Conservation (phyloP, 2,329 filamentous ascomycete species). For the Venturia aucupariae region DNA sequence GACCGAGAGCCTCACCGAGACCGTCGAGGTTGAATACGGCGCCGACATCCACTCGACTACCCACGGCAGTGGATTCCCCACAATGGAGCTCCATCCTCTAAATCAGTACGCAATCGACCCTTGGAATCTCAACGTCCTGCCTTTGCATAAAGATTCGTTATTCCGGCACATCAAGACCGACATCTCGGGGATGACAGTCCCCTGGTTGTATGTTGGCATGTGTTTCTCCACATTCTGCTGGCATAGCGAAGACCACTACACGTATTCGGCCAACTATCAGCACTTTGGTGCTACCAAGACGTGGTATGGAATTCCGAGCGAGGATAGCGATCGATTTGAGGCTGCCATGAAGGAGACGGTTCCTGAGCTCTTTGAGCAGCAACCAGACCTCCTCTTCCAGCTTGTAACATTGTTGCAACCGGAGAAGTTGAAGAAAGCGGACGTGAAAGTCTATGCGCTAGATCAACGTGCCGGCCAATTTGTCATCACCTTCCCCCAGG, state of each 20-base stretch:
- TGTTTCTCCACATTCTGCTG: constrained; percentile 99
- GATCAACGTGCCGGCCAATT: constrained; percentile 94
- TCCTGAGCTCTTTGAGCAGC: constrained; percentile 91
- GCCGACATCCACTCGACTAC: constrained; percentile 98
- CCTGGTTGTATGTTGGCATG: constrained; percentile 99
- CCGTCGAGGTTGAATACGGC: constrained; percentile 95
- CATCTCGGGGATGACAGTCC: constrained; percentile 97
- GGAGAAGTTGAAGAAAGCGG: constrained; percentile 84
- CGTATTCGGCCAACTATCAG: constrained; percentile 96
- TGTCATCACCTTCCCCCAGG: constrained; percentile 92
- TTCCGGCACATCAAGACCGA: constrained; percentile 98
- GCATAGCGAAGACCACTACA: constrained; percentile 98
- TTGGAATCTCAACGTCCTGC: constrained; percentile 93
- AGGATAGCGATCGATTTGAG: constrained; percentile 91
- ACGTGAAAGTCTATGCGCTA: constrained; percentile 86
- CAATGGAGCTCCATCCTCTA: constrained; percentile 79
- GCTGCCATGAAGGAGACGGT: constrained; percentile 91
- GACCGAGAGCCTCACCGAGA: constrained; percentile 87
- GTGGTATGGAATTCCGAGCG: constrained; percentile 95
- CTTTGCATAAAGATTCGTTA: constrained; percentile 80
- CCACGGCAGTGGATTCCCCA: constrained; percentile 93
- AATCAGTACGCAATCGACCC: constrained; percentile 82
- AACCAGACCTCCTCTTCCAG: constrained; percentile 92
- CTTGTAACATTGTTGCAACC: constrained; percentile 93
- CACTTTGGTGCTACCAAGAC: constrained; percentile 98